Percentiles rank a stretch among this genome's conserved stretches.
phyloP scores from a whole-genome alignment of 2,329 filamentous ascomycete genomes.

The Didymella segeticola region DNA sequence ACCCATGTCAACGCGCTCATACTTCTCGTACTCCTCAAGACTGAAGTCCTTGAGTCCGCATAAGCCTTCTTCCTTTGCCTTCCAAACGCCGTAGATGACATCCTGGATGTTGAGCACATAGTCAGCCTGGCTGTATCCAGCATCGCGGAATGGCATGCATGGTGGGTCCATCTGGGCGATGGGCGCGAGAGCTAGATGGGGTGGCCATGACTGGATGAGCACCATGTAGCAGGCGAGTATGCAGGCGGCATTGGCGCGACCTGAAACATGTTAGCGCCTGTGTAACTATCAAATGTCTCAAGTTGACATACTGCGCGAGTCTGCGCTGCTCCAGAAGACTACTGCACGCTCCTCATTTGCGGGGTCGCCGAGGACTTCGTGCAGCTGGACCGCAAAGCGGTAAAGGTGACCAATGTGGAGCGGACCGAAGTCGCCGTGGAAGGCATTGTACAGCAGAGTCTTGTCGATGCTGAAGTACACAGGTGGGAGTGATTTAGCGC shows the following conservation, averaged over 20 bases:
- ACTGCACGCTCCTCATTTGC: conserved; percentile 89
- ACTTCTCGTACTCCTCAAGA: conserved; percentile 95
- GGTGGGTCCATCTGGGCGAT: conserved; percentile 97
- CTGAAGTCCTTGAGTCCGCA: conserved; percentile 94
- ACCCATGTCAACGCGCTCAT: conserved; percentile 93
- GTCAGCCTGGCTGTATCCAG: conserved; percentile 97
- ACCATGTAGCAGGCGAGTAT: conserved; percentile 99
- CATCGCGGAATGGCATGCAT: conserved; percentile 98
- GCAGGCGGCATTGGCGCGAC: conserved; percentile 91
- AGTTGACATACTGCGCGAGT: conserved; percentile 77
- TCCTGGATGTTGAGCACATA: conserved; percentile 96
- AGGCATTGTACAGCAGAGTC: conserved; percentile 92
- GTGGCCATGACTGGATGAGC: conserved; percentile 95
- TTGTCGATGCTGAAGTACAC: conserved; percentile 97
- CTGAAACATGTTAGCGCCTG: conserved; percentile 53
- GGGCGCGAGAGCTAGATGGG: conserved; percentile 90
- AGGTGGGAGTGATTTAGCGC: conserved; percentile 67
- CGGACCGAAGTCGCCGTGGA: conserved; percentile 97
- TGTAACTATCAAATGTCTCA: not conserved
- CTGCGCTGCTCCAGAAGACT: conserved; percentile 94
- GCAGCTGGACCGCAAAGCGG: conserved; percentile 92
- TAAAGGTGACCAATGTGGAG: conserved; percentile 97
- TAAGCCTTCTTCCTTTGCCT: conserved; percentile 93
- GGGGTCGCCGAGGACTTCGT: conserved; percentile 90
- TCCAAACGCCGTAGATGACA: conserved; percentile 98